Conservation (phyloP, 768 basidiomycete species). For the Pleurotus citrinopileatus region DNA sequence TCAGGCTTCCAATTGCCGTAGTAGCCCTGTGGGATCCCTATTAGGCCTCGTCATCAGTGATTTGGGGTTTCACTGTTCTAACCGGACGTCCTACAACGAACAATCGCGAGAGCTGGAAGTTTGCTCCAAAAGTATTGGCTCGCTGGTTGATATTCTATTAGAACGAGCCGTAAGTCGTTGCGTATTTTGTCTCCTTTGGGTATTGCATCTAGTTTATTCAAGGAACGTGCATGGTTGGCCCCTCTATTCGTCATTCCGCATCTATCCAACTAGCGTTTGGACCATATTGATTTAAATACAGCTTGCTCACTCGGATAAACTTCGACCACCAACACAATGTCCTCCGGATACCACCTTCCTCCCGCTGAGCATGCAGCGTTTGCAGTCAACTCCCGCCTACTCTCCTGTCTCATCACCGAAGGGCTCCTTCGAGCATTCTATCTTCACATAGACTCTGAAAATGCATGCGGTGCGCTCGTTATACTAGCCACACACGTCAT, state of each 20-base stretch:
- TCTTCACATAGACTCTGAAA: constrained; percentile 25
- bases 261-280: background rate
- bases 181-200: constrained; percentile 14
- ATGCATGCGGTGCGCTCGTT: constrained; percentile 32
- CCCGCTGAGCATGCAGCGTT: constrained; percentile 38
- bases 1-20: constrained; percentile 7
- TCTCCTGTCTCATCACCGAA: constrained; percentile 50
- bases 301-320: constrained; percentile 1
- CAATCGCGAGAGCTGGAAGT: background rate
- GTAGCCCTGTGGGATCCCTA: background rate
- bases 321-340: constrained; percentile 24
- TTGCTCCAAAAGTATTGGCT: background rate
- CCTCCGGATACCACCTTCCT: constrained; percentile 31
- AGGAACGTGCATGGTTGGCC: constrained; percentile 18
- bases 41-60: background rate
- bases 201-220: constrained; percentile 4
- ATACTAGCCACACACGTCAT: constrained; percentile 35
- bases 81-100: background rate
- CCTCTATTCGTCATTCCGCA: constrained; percentile 2
- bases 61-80: background rate
- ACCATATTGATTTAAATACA: constrained; percentile 21
- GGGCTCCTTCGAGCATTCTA: constrained; percentile 42
- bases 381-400: constrained; percentile 44
- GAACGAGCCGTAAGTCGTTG: constrained; percentile 13
- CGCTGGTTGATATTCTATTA: constrained; percentile 11